phyloP scores from a whole-genome alignment of 257 asterid genomes.

The Paraleonurus japonicus region DNA sequence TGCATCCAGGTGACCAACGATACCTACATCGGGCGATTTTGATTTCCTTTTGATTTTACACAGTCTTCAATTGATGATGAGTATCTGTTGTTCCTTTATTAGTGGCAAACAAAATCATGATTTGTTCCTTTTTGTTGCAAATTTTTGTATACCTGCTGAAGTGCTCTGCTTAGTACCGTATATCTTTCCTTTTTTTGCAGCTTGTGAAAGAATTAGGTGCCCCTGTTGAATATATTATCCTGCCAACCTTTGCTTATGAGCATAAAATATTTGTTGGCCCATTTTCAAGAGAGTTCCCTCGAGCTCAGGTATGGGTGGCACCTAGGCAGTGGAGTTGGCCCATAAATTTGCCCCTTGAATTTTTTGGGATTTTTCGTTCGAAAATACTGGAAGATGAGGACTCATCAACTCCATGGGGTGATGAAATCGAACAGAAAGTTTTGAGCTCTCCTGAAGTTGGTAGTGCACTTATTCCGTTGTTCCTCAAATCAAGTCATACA shows the following conservation, averaged over 20 bases:
- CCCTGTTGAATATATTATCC: constrained; percentile 78
- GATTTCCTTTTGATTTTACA: background rate
- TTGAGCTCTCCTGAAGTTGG: constrained; percentile 97
- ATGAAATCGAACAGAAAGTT: constrained; percentile 86
- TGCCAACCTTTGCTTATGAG: constrained; percentile 94
- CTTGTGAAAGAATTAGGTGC: constrained; percentile 85
- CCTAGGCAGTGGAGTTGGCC: constrained; percentile 99
- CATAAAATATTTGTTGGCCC: constrained; percentile 98
- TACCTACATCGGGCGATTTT: background rate
- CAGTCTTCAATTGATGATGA: background rate
- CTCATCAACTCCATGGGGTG: constrained; percentile 69
- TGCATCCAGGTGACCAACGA: constrained; percentile 64
- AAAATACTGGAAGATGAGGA: constrained; percentile 62
- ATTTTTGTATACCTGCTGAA: background rate
- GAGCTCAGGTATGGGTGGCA: constrained; percentile 94
- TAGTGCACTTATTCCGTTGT: constrained; percentile 29
- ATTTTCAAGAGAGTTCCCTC: constrained; percentile 88
- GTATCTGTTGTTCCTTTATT: background rate
- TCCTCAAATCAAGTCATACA: background rate
- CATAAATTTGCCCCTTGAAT: constrained; percentile 79
- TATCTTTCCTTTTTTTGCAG: constrained; percentile 36
- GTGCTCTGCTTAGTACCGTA: background rate
- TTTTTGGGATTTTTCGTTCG: constrained; percentile 88
- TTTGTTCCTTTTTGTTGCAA: background rate
- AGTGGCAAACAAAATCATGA: background rate